These are phyloP conservation scores for Sporothrix protearum DNA, from an alignment of 2,329 filamentous ascomycete genomes.

Conservation along the genomic window DNA sequence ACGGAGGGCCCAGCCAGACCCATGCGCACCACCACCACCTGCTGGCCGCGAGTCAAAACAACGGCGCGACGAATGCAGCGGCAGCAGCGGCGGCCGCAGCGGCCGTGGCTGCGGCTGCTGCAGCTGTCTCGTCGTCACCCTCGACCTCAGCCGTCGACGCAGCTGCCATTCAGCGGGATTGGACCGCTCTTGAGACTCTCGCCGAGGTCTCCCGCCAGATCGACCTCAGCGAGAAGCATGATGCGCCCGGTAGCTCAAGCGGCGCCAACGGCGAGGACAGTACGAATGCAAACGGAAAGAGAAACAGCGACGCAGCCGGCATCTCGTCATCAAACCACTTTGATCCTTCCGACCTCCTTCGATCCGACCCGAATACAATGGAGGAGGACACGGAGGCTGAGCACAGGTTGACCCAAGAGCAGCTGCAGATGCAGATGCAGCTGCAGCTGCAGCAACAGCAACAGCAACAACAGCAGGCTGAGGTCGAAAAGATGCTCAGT, in stretches of 20 bases:
- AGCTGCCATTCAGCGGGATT: slow-evolving; percentile 49
- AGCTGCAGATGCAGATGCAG: no score
- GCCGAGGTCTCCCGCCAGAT: slow-evolving; percentile 84
- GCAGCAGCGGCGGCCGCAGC: slow-evolving; percentile 18
- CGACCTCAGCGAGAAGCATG: slow-evolving; percentile 60
- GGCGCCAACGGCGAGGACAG: slow-evolving; percentile 36
- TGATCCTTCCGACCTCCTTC: slow-evolving; percentile 20
- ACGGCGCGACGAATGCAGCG: neutral
- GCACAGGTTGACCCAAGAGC: neutral
- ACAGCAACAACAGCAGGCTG: slow-evolving; percentile 3
- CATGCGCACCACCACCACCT: slow-evolving; percentile 30
- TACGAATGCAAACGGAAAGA: neutral
- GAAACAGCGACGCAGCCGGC: neutral
- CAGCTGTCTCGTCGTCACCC: slow-evolving; percentile 20
- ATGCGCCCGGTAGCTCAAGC: slow-evolving; percentile 45
- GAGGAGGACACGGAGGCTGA: slow-evolving; percentile 4
- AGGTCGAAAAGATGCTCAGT: slow-evolving; percentile 4
- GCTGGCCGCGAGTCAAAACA: slow-evolving; percentile 20
- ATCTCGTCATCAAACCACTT: slow-evolving; percentile 8
- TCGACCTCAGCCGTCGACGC: slow-evolving; percentile 34
- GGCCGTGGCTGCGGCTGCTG: slow-evolving; percentile 21
- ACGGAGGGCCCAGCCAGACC: slow-evolving; percentile 19
- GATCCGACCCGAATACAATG: slow-evolving; percentile 19
- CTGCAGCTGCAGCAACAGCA: neutral
- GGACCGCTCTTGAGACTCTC: slow-evolving; percentile 79